phyloP scores from a whole-genome alignment of 768 basidiomycete genomes.

The Boletus huronensis region DNA sequence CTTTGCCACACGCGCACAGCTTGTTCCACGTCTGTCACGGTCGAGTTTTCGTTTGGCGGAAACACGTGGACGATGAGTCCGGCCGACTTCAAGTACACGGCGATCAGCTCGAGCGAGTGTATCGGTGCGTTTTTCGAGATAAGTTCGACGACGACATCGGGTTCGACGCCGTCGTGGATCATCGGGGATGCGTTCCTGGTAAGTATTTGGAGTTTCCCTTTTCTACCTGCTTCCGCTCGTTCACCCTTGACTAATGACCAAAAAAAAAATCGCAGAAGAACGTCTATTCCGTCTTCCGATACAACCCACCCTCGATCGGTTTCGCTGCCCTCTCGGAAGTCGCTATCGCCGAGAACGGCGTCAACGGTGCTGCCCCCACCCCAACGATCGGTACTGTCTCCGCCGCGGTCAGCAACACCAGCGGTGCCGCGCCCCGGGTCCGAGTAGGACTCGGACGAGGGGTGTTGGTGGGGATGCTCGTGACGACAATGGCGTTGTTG shows the following conservation, averaged over 20 bases:
- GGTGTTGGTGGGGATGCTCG: not conserved
- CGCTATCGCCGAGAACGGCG: slow-evolving; percentile 26
- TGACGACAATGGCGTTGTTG: not conserved
- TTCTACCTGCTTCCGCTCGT: too few relatives aligned
- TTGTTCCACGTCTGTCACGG: slow-evolving; percentile 36
- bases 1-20: slow-evolving; percentile 17
- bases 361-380: slow-evolving; percentile 41
- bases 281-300: slow-evolving; percentile 54
- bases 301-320: slow-evolving; percentile 46
- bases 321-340: slow-evolving; percentile 44
- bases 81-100: slow-evolving; percentile 44
- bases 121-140: slow-evolving; percentile 53
- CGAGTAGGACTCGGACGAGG: not conserved
- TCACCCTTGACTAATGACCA: not conserved
- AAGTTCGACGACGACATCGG: slow-evolving; percentile 25
- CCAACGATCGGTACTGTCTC: slow-evolving; percentile 55
- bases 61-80: slow-evolving; percentile 45
- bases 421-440: not conserved
- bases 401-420: slow-evolving; percentile 40
- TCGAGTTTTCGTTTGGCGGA: slow-evolving; percentile 44
- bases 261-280: slow-evolving; percentile 38
- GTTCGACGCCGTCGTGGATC: slow-evolving; percentile 42
- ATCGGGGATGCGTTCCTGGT: slow-evolving; percentile 50
- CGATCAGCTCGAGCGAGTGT: slow-evolving; percentile 39
- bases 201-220: slow-evolving; percentile 3